A percentile compares a stretch with the other conserved stretches of the same genome.
Evolutionary conservation across 345 rosid species (phyloP).

Genomic region (Boechera divaricarpa): DNA sequence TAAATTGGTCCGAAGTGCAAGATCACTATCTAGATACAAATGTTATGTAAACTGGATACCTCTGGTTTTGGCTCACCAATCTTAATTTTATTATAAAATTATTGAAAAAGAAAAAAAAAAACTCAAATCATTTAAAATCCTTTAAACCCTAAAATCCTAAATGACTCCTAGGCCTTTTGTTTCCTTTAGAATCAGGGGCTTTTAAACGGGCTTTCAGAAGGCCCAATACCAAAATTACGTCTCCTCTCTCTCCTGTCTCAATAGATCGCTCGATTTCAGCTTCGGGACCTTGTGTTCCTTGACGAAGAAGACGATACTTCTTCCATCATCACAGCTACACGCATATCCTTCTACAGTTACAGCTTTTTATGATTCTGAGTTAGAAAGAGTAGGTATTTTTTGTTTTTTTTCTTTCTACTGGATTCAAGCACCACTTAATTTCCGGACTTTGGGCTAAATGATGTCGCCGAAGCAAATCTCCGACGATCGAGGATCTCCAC

Average conservation of each 20-base stretch:
- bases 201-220: background rate
- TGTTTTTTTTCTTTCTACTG: background rate
- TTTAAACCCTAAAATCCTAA: no score
- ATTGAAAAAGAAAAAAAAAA: no score
- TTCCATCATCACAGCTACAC: slow-evolving; percentile 11
- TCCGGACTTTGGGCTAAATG: slow-evolving; percentile 49
- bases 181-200: no score
- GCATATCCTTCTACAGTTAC: slow-evolving; percentile 4
- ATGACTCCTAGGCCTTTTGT: no score
- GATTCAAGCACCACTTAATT: slow-evolving; percentile 6
- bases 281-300: slow-evolving; percentile 22
- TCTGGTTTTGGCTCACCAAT: no score
- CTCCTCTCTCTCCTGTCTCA: slow-evolving; percentile 9
- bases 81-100: no score
- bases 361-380: background rate
- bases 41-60: no score
- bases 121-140: no score
- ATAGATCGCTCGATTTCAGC: slow-evolving; percentile 30
- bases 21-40: no score
- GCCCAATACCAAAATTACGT: slow-evolving; percentile 25
- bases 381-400: background rate
- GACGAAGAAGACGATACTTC: slow-evolving; percentile 41
- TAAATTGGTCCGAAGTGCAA: no score
- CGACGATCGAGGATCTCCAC: slow-evolving; percentile 82
- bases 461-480: slow-evolving; percentile 78